These are phyloP conservation scores for Pelagophyceae sp. DNA, from an alignment of 352 stramenopile species.

Conservation along the genomic window DNA sequence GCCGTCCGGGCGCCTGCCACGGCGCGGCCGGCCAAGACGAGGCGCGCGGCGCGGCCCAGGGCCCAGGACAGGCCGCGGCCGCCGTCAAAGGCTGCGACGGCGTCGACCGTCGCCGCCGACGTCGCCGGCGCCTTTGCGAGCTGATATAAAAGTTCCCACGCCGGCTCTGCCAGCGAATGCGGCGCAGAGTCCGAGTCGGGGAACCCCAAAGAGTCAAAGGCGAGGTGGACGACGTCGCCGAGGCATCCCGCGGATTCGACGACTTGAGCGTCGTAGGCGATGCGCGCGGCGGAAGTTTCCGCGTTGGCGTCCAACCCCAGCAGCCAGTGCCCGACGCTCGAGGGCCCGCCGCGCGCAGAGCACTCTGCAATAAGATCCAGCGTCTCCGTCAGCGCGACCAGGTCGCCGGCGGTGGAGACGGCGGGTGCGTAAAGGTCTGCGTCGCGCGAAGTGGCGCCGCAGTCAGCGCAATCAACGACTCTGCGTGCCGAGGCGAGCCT, in stretches of 20 bases:
- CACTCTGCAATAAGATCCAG: too few relatives aligned
- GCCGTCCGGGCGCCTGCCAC: background rate
- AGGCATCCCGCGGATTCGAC: too few relatives aligned
- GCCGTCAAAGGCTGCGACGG: background rate
- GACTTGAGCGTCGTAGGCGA: too few relatives aligned
- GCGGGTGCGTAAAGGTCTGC: background rate
- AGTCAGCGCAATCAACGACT: too few relatives aligned
- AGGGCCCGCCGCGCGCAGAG: background rate
- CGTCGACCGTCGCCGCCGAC: background rate
- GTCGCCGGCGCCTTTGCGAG: background rate
- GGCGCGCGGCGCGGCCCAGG: background rate
- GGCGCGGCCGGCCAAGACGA: background rate
- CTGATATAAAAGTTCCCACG: background rate
- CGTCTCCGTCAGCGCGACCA: background rate
- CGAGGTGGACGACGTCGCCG: constrained; percentile 1
- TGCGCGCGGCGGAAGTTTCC: too few relatives aligned
- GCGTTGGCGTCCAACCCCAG: too few relatives aligned
- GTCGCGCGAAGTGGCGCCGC: background rate
- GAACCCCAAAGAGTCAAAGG: background rate
- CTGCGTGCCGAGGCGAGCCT: too few relatives aligned
- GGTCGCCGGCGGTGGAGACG: background rate
- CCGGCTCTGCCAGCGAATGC: background rate
- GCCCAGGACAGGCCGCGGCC: background rate
- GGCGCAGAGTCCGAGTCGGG: background rate
- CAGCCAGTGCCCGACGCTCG: background rate